These are phyloP conservation scores for Begonia loranthoides DNA, from an alignment of 306 rosid genomes.

Conservation along the genomic window DNA sequence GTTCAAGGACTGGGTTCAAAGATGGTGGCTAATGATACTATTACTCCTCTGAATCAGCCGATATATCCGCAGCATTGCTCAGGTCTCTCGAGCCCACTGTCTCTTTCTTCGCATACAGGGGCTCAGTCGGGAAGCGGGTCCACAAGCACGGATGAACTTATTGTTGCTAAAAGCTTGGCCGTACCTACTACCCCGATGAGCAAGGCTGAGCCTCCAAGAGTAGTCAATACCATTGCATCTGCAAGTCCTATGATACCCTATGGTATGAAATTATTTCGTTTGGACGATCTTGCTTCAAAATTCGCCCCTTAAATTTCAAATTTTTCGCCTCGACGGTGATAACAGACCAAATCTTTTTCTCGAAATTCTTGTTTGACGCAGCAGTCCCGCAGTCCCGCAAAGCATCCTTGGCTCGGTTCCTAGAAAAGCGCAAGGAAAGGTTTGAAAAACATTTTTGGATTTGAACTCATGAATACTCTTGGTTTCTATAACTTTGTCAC, in stretches of 20 bases:
- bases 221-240: conserved; percentile 14
- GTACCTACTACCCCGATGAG: conserved; percentile 32
- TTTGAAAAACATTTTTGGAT: conserved; percentile 7
- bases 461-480: not conserved
- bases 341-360: too few species aligned
- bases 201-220: conserved; percentile 46
- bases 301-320: not conserved
- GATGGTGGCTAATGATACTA: conserved; percentile 29
- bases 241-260: conserved; percentile 47
- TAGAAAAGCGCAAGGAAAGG: conserved; percentile 98
- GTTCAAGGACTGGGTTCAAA: conserved; percentile 32
- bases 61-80: conserved; percentile 24
- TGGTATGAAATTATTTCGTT: conserved; percentile 27
- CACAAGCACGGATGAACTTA: conserved; percentile 59
- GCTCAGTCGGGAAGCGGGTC: conserved; percentile 71
- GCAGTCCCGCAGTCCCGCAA: conserved; percentile 89
- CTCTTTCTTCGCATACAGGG: conserved; percentile 62
- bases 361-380: conserved; percentile 16
- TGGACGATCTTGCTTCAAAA: not conserved
- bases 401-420: conserved; percentile 84
- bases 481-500: not conserved
- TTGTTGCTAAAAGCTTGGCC: conserved; percentile 39
- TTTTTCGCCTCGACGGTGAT: too few species aligned
- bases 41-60: conserved; percentile 27
- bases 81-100: conserved; percentile 56